Evolutionary conservation across 306 rosid genomes (phyloP).

Genomic region (Dalbergia oliveri): DNA sequence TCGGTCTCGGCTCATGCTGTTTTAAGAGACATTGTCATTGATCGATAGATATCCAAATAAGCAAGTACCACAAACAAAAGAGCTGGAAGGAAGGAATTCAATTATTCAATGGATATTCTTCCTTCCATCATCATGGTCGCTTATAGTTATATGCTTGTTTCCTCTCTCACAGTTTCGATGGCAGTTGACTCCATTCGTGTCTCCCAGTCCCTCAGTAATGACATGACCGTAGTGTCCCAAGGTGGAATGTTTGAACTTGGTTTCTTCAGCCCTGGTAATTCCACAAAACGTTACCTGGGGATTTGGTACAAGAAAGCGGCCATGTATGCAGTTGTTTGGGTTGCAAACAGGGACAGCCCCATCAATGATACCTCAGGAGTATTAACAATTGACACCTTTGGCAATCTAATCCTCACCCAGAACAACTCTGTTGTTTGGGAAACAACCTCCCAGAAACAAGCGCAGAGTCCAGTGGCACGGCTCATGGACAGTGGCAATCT

Average conservation of each 20-base stretch:
- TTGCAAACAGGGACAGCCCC: constrained; percentile 52
- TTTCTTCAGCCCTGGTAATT: constrained; percentile 56
- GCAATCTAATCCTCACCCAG: constrained; percentile 46
- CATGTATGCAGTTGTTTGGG: constrained; percentile 51
- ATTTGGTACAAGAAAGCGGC: constrained; percentile 55
- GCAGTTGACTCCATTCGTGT: constrained; percentile 38
- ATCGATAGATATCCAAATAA: neutral
- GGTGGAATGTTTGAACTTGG: constrained; percentile 56
- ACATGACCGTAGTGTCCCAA: constrained; percentile 44
- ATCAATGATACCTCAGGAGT: constrained; percentile 46
- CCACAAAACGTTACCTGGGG: constrained; percentile 52
- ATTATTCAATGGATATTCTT: constrained; percentile 20
- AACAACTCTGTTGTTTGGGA: constrained; percentile 49
- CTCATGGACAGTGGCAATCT: constrained; percentile 61
- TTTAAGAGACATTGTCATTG: no score
- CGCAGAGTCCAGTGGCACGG: constrained; percentile 40
- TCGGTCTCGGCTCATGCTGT: no score
- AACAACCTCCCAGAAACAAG: constrained; percentile 26
- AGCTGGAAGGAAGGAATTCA: neutral
- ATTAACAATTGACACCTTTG: constrained; percentile 41
- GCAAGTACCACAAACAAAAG: neutral
- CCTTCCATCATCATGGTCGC: neutral
- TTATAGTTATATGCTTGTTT: neutral
- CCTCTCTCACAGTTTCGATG: constrained; percentile 11
- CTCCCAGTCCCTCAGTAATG: constrained; percentile 36